Conservation (phyloP, 1,284 basidiomycete species). For the Somion occarium region DNA sequence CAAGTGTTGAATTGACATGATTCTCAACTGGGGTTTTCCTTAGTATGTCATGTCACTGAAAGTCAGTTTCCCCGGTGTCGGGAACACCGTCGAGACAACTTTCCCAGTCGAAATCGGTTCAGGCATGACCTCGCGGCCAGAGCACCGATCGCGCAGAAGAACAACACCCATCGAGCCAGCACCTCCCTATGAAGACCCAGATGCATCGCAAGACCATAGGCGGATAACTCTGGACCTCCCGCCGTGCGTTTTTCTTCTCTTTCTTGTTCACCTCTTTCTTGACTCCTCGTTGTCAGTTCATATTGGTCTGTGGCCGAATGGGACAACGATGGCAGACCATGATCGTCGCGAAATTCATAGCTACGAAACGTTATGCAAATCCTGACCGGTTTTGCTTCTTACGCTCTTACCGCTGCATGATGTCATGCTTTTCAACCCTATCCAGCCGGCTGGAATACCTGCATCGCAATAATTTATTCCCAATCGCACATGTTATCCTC, state of each 20-base stretch:
- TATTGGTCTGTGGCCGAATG: not conserved
- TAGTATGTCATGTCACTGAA: not conserved
- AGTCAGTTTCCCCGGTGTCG: slow-evolving; percentile 1
- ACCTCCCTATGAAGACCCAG: not conserved
- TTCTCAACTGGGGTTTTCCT: not conserved
- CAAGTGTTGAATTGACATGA: not conserved
- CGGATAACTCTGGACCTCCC: slow-evolving; percentile 6
- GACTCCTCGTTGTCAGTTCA: not conserved
- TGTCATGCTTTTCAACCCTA: too few relatives aligned
- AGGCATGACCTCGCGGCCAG: not conserved
- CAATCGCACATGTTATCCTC: too few relatives aligned
- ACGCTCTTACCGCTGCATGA: too few relatives aligned
- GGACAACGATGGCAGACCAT: not conserved
- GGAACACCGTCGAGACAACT: not conserved
- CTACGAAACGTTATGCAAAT: too few relatives aligned
- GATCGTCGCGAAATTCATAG: not conserved
- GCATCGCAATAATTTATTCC: too few relatives aligned
- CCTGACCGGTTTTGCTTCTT: too few relatives aligned
- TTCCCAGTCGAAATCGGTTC: not conserved
- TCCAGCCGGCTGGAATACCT: too few relatives aligned
- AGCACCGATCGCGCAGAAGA: not conserved
- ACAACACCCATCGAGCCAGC: not conserved
- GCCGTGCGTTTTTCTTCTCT: not conserved
- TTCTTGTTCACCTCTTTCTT: too few relatives aligned
- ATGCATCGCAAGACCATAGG: not conserved